Conservation (phyloP, 306 rosid genomes). For the Phaseolus lunatus region DNA sequence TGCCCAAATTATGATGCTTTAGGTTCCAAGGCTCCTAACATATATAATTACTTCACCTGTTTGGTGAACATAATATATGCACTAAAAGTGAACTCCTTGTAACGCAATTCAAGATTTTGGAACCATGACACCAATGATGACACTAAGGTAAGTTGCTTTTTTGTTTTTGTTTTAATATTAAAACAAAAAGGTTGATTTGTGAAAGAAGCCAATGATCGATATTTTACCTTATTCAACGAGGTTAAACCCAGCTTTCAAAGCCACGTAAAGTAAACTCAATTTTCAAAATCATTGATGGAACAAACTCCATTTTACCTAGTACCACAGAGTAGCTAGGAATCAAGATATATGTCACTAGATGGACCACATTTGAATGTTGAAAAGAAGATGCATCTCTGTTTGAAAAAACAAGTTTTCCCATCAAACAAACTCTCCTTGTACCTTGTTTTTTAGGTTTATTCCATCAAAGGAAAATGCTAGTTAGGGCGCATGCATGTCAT, state of each 20-base stretch:
- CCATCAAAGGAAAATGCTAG: conserved; percentile 26
- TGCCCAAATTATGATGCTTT: conserved; percentile 44
- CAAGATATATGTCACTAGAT: conserved; percentile 6
- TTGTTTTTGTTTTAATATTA: not conserved
- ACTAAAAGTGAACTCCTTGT: conserved; percentile 43
- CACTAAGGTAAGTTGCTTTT: not conserved
- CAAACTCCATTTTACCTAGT: not conserved
- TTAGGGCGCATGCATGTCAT: conserved; percentile 30
- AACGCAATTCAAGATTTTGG: conserved; percentile 51
- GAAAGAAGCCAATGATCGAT: conserved; percentile 2
- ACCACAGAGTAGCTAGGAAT: not conserved
- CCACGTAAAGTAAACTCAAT: conserved; percentile 20
- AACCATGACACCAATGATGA: conserved; percentile 43
- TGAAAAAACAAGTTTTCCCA: not conserved
- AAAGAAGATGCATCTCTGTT: not conserved
- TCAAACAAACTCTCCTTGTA: not conserved
- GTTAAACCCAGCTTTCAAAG: conserved; percentile 31
- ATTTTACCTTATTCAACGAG: conserved; percentile 26
- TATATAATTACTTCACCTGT: conserved; percentile 44
- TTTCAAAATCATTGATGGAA: conserved; percentile 33
- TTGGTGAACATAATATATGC: conserved; percentile 44
- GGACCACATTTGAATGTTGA: conserved; percentile 35
- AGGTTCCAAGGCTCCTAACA: conserved; percentile 42
- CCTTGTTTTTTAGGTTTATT: conserved; percentile 6
- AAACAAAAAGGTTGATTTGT: not conserved